phyloP scores from a whole-genome alignment of 768 basidiomycete species.

The Russula foetens region DNA sequence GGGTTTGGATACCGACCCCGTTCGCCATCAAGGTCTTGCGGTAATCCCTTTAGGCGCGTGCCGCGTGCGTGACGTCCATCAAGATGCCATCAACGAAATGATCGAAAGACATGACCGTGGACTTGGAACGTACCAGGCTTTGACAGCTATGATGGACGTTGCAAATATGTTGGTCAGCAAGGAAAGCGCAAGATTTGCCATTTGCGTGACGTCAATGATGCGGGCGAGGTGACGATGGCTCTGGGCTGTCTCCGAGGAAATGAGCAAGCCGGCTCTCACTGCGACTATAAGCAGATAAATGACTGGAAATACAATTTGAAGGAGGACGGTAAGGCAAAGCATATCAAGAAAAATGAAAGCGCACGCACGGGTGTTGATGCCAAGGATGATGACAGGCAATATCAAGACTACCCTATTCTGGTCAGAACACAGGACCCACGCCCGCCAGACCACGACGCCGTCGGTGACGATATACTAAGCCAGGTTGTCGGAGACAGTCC shows the following conservation, averaged over 20 bases:
- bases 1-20: neutral
- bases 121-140: neutral
- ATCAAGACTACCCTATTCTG: neutral
- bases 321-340: neutral
- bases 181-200: neutral
- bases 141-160: neutral
- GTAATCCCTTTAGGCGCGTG: neutral
- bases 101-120: too few relatives aligned
- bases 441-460: constrained; percentile 11
- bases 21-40: neutral
- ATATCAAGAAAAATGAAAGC: neutral
- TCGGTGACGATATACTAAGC: constrained; percentile 5
- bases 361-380: neutral
- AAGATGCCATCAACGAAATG: neutral
- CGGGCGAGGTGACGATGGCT: neutral
- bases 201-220: neutral
- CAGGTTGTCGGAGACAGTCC: neutral
- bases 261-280: neutral
- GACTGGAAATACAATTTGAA: neutral
- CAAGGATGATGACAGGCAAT: neutral
- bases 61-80: too few relatives aligned
- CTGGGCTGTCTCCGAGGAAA: neutral
- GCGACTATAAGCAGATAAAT: neutral
- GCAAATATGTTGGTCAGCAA: constrained; percentile 1
- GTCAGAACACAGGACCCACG: neutral